phyloP scores from a whole-genome alignment of 345 rosid genomes.

The Citrus glauca region DNA sequence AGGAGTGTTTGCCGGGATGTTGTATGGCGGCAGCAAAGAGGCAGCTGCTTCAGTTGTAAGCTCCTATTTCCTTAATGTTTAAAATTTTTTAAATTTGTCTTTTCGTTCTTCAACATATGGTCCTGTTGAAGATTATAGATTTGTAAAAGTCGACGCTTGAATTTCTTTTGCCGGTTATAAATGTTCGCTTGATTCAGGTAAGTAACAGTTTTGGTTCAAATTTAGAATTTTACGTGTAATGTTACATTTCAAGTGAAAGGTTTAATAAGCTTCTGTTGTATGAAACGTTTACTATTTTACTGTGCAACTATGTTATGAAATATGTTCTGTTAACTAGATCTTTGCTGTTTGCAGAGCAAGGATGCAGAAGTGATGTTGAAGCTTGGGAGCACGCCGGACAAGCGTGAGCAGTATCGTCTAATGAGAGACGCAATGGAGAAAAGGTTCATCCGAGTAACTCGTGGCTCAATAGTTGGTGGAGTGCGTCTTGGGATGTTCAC shows the following conservation, averaged over 20 bases:
- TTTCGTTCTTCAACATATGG: background rate
- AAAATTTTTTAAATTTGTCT: too few relatives aligned
- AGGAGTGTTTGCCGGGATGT: conserved; percentile 85
- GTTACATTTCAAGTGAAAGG: background rate
- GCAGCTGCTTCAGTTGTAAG: conserved; percentile 91
- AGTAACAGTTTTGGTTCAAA: background rate
- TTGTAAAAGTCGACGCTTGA: background rate
- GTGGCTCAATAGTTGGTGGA: conserved; percentile 89
- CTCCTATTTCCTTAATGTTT: background rate
- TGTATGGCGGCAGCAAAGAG: conserved; percentile 95
- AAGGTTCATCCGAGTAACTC: conserved; percentile 76
- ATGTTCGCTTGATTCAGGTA: background rate
- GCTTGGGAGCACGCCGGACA: conserved; percentile 91
- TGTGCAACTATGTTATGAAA: background rate
- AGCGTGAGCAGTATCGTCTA: conserved; percentile 77
- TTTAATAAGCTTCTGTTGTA: background rate
- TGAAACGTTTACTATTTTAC: too few relatives aligned
- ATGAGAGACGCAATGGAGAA: conserved; percentile 99
- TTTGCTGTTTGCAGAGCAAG: conserved; percentile 53
- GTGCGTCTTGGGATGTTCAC: conserved; percentile 92
- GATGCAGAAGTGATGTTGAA: conserved; percentile 97
- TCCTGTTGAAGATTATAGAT: background rate
- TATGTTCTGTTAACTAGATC: background rate
- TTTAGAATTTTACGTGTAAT: background rate
- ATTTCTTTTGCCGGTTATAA: background rate